phyloP scores from a whole-genome alignment of 73 alveolate species.

The Loxodes magnus region DNA sequence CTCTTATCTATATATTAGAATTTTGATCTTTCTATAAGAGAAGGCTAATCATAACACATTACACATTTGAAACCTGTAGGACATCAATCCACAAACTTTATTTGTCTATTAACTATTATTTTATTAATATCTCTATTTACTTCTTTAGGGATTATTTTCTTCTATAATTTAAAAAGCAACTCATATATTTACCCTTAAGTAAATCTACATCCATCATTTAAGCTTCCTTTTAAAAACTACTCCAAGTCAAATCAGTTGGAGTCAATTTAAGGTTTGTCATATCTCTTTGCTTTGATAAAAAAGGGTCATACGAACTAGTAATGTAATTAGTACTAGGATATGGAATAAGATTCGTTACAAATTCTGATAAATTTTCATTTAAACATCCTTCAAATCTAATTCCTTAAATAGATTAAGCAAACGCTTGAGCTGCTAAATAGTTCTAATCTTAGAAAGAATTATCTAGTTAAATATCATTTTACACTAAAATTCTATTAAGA shows the following conservation, averaged over 20 bases:
- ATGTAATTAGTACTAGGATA: conserved; percentile 47
- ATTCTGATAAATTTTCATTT: conserved; percentile 48
- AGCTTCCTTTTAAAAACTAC: conserved; percentile 10
- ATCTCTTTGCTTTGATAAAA: conserved; percentile 33
- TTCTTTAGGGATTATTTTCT: conserved; percentile 64
- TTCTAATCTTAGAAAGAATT: no score
- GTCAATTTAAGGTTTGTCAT: conserved; percentile 11
- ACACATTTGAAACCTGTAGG: conserved; percentile 97
- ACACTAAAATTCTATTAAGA: no score
- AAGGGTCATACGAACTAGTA: conserved; percentile 36
- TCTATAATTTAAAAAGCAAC: conserved; percentile 25
- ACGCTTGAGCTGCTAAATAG: no score
- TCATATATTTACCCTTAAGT: conserved; percentile 26
- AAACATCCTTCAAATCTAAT: conserved; percentile 49
- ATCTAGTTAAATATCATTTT: no score
- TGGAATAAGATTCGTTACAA: conserved; percentile 26
- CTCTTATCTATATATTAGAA: conserved; percentile 84
- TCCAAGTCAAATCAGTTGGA: conserved; percentile 18
- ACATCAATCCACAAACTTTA: conserved; percentile 97
- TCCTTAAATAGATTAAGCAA: no score
- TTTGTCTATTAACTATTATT: conserved; percentile 81
- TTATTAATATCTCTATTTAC: conserved; percentile 48
- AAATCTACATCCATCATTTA: conserved; percentile 18
- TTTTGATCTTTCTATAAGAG: conserved; percentile 93
- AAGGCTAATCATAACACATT: conserved; percentile 91